Percentiles rank a stretch among this genome's conserved stretches.
Evolutionary conservation across 345 rosid genomes (phyloP).

Genomic region (Microcos paniculata): DNA sequence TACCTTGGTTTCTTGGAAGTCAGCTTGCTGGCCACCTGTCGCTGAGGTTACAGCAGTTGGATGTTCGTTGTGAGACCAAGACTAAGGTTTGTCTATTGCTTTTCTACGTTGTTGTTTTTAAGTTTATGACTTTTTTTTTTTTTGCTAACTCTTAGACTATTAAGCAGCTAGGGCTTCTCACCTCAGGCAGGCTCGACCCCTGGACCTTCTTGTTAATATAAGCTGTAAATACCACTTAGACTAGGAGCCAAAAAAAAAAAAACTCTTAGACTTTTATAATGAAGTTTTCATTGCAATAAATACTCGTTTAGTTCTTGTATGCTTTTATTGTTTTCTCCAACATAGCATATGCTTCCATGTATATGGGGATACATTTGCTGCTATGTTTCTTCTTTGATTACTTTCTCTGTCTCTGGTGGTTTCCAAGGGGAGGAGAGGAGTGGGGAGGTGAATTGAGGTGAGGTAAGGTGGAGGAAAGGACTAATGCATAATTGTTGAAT

Average conservation of each 20-base stretch:
- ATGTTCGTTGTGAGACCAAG: slow-evolving; percentile 69
- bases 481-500: neutral
- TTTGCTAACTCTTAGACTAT: no score
- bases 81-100: slow-evolving; percentile 44
- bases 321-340: neutral
- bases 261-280: neutral
- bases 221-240: no score
- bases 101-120: no score
- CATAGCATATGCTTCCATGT: neutral
- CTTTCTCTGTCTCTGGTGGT: neutral
- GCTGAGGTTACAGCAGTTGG: slow-evolving; percentile 52
- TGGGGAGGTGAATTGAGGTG: neutral
- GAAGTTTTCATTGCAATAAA: neutral
- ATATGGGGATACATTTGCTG: neutral
- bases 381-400: no score
- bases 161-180: no score
- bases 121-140: neutral
- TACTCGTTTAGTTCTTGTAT: neutral
- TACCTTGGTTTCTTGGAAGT: slow-evolving; percentile 55
- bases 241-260: no score
- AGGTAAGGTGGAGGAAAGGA: neutral
- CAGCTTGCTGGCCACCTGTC: slow-evolving; percentile 58
- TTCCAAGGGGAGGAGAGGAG: neutral
- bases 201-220: no score
- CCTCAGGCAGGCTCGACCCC: no score